Evolutionary conservation across 495 filamentous ascomycete species (phyloP).

Genomic region (Aspergillus funiculosus): DNA sequence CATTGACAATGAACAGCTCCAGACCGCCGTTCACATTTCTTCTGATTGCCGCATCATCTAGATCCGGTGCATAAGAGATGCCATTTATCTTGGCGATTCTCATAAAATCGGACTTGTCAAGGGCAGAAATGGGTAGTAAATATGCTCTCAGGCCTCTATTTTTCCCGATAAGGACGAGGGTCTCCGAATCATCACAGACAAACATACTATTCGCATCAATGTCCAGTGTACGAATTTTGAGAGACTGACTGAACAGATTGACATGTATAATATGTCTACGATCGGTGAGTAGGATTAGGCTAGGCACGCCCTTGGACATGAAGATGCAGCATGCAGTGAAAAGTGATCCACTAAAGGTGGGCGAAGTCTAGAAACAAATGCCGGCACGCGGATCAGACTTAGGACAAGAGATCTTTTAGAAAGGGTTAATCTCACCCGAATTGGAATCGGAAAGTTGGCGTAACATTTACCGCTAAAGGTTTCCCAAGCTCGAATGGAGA

Average conservation of each 20-base stretch:
- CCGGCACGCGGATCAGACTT: background rate
- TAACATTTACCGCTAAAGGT: constrained; percentile 5
- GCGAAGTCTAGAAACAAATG: background rate
- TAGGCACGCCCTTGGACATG: background rate
- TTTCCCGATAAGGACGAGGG: constrained; percentile 12
- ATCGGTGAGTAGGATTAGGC: background rate
- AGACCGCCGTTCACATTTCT: background rate
- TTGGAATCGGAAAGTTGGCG: constrained; percentile 2
- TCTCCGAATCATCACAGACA: constrained; percentile 11
- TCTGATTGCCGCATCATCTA: constrained; percentile 8
- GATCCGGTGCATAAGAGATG: background rate
- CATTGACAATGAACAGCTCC: constrained; percentile 9
- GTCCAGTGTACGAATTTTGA: background rate
- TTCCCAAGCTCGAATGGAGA: constrained; percentile 11
- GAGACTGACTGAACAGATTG: background rate
- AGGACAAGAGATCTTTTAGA: background rate
- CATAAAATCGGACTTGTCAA: background rate
- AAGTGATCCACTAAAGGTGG: background rate
- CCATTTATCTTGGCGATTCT: constrained; percentile 7
- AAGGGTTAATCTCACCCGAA: constrained; percentile 3
- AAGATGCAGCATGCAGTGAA: constrained; percentile 1
- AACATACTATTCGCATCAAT: constrained; percentile 9
- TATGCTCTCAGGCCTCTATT: constrained; percentile 9
- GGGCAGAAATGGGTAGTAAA: constrained; percentile 6
- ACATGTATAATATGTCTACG: constrained; percentile 1